Evolutionary conservation across 2,329 filamentous ascomycete genomes (phyloP).

Genomic region (Talaromyces rugulosus): DNA sequence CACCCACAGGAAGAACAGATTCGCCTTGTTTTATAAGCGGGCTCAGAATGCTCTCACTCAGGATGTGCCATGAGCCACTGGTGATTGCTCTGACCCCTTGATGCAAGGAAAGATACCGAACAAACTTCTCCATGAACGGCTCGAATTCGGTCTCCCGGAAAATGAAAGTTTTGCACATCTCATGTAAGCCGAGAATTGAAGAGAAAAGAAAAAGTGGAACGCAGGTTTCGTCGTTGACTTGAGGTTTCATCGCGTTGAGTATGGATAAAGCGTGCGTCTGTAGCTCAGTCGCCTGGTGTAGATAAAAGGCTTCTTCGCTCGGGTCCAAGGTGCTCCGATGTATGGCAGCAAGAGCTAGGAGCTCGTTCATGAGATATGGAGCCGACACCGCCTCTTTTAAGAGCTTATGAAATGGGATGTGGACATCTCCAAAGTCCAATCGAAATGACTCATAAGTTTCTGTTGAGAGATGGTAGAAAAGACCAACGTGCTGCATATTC

Average conservation of each 20-base stretch:
- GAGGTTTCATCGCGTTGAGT: background rate
- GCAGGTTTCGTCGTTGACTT: background rate
- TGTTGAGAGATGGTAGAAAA: background rate
- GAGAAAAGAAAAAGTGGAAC: conserved; percentile 4
- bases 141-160: background rate
- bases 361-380: conserved; percentile 7
- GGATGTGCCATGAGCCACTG: background rate
- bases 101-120: background rate
- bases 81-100: background rate
- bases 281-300: background rate
- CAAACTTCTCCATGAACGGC: background rate
- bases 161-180: conserved; percentile 1
- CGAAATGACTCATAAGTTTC: background rate
- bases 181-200: background rate
- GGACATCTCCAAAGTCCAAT: background rate
- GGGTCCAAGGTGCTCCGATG: background rate
- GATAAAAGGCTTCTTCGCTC: background rate
- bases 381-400: background rate
- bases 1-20: too few relatives aligned
- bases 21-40: too few relatives aligned
- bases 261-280: conserved; percentile 4
- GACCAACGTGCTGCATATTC: background rate
- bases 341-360: conserved; percentile 3
- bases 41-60: background rate
- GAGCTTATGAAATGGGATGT: background rate